phyloP scores from a whole-genome alignment of 2,329 filamentous ascomycete genomes.

The Trichoderma simmonsii region DNA sequence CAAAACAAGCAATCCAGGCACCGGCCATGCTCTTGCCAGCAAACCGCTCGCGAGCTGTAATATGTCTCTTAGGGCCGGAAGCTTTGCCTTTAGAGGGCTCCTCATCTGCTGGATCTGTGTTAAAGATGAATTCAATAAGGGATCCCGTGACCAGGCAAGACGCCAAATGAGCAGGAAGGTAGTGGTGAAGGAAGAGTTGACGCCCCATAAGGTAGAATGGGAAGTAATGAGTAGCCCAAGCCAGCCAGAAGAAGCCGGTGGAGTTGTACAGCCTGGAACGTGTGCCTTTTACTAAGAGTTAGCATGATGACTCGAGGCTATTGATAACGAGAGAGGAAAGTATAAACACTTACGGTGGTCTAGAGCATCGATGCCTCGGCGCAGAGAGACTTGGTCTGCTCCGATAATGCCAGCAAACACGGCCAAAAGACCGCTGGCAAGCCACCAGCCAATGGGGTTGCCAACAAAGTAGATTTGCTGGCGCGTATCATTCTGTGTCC shows the following conservation, averaged over 20 bases:
- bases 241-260: conserved; percentile 97
- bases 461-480: conserved; percentile 99
- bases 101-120: conserved; percentile 69
- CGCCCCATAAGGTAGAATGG: conserved; percentile 98
- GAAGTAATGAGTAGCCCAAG: conserved; percentile 96
- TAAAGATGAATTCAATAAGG: conserved; percentile 94
- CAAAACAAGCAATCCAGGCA: conserved; percentile 73
- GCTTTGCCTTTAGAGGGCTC: conserved; percentile 42
- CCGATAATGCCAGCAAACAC: conserved; percentile 90
- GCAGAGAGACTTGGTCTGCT: conserved; percentile 89
- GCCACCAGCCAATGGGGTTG: conserved; percentile 97
- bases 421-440: conserved; percentile 85
- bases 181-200: conserved; percentile 97
- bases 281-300: conserved; percentile 58
- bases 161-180: conserved; percentile 89
- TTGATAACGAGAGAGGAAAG: neutral
- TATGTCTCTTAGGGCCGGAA: conserved; percentile 52
- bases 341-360: conserved; percentile 73
- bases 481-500: conserved; percentile 92
- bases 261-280: conserved; percentile 96
- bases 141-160: conserved; percentile 87
- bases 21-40: conserved; percentile 72
- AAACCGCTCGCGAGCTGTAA: conserved; percentile 79
- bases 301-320: neutral
- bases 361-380: conserved; percentile 87